phyloP scores from a whole-genome alignment of 2,329 filamentous ascomycete species.

The Claviceps paspali region DNA sequence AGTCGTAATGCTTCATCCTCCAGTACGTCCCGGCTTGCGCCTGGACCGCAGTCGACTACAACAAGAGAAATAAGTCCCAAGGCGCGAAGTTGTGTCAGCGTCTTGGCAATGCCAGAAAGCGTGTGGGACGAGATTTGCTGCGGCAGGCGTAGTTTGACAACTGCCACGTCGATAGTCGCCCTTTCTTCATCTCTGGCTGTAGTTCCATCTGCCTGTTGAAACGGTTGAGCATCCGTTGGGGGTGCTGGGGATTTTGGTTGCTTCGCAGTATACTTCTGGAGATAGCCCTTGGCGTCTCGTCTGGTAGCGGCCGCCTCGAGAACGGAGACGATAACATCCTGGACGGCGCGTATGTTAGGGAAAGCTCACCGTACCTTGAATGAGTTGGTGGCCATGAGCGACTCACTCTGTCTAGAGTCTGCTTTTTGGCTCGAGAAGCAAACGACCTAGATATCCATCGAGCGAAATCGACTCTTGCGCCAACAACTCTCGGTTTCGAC shows the following conservation, averaged over 20 bases:
- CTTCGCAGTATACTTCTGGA: conserved; percentile 58
- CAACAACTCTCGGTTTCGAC: neutral
- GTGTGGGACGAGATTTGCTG: conserved; percentile 54
- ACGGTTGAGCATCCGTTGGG: neutral
- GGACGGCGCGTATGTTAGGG: conserved; percentile 1
- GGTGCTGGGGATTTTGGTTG: conserved; percentile 7
- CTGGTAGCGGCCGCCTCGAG: conserved; percentile 82
- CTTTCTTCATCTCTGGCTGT: neutral
- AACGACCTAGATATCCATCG: conserved; percentile 17
- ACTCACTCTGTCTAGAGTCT: conserved; percentile 18
- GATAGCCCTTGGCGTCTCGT: conserved; percentile 80
- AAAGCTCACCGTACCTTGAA: neutral
- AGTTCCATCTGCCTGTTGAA: neutral
- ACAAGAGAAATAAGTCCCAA: conserved; percentile 73
- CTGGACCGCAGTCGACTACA: conserved; percentile 55
- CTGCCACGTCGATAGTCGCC: conserved; percentile 45
- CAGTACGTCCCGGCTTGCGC: conserved; percentile 25
- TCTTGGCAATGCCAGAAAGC: conserved; percentile 63
- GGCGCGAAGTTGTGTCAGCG: conserved; percentile 66
- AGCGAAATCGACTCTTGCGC: neutral
- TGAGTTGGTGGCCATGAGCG: neutral
- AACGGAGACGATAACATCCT: conserved; percentile 79
- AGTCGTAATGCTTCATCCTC: conserved; percentile 56
- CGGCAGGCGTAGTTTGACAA: conserved; percentile 70
- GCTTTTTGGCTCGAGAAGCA: conserved; percentile 15